Conservation (phyloP, 2,329 filamentous ascomycete species). For the Botrytis galanthina region DNA sequence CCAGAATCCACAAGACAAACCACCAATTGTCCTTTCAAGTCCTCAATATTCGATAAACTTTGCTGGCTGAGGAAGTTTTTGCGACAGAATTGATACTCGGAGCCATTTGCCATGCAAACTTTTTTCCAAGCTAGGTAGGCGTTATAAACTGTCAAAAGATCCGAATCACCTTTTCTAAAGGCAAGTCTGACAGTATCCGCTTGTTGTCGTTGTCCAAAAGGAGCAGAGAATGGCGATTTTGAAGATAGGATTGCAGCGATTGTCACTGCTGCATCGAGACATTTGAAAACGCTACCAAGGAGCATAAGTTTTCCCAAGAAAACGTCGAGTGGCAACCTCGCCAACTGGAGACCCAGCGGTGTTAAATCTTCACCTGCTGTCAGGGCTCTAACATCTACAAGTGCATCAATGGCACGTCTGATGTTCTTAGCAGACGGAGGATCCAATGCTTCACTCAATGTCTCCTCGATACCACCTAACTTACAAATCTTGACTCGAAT, state of each 20-base stretch:
- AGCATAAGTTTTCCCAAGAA: constrained; percentile 93
- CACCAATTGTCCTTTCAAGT: constrained; percentile 88
- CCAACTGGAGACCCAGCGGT: constrained; percentile 79
- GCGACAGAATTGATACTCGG: constrained; percentile 86
- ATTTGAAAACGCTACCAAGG: constrained; percentile 81
- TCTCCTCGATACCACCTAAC: constrained; percentile 88
- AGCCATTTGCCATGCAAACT: constrained; percentile 66
- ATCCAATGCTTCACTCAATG: constrained; percentile 82
- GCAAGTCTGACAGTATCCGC: constrained; percentile 74
- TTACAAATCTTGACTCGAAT: constrained; percentile 98
- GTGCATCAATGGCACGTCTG: constrained; percentile 83
- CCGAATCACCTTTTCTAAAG: constrained; percentile 85
- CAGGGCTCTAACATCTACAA: constrained; percentile 88
- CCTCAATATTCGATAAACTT: constrained; percentile 87
- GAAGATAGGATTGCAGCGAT: constrained; percentile 91
- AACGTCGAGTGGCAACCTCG: constrained; percentile 86
- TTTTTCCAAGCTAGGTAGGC: constrained; percentile 88
- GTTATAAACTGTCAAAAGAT: constrained; percentile 89
- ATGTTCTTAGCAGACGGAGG: constrained; percentile 91
- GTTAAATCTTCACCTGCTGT: constrained; percentile 81
- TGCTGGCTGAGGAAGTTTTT: constrained; percentile 93
- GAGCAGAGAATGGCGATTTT: constrained; percentile 88
- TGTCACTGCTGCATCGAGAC: constrained; percentile 86
- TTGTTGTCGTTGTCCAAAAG: constrained; percentile 78
- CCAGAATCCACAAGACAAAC: constrained; percentile 83